Evolutionary conservation across 345 rosid species (phyloP), one percentile per base, ranked within the genome.

Genomic region (Diplotaxis tenuifolia): DNA sequence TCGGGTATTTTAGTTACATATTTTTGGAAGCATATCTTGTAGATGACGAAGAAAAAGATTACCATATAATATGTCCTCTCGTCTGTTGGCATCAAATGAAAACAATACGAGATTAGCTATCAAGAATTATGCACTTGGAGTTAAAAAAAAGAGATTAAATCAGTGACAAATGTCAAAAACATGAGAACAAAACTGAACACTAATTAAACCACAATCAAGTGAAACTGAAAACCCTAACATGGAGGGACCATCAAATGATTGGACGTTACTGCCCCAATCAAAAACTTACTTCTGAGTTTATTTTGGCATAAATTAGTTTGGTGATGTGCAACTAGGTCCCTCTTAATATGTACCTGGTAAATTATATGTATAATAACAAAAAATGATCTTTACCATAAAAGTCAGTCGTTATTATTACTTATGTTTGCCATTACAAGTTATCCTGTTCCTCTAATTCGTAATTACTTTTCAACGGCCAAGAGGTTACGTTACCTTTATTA

Each of bases 381-480:
- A 42, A 25, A 68, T 59, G 78, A 42, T 14, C 49, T 49, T 49
- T 75, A 84, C 79, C 81, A 70, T 81, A 68, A 83, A 83, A 83
- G 86, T 82, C 86, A 71, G 72, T 77, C 65, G 86, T 58, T 56
- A 84, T 87, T 70, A 84, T 84, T 68, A 71, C 83, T 27, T 27
- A 68, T 83, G 88, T 86, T 86, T 83, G 83, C 88, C 88, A 83
- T 83, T 84, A 77, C 85, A 84, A 83, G 82, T 70, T 75, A 84
- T 76, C 79, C 58, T 34, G 53, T 15, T 53, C 53, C 19, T 54
- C 59, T 49, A 20, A 14, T 63, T 53, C 14, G 4, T 11, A 38
- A 50, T n/a, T 19, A 18, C 3, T 27, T 49, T 70, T 52, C 62
- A 71, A 71, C 75, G 57, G 19, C 75, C 74, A 62, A 54, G 28